Percentiles rank a stretch among this genome's conserved stretches.
phyloP scores from a whole-genome alignment of 139 green algal genomes.

The Volvox reticuliferus region DNA sequence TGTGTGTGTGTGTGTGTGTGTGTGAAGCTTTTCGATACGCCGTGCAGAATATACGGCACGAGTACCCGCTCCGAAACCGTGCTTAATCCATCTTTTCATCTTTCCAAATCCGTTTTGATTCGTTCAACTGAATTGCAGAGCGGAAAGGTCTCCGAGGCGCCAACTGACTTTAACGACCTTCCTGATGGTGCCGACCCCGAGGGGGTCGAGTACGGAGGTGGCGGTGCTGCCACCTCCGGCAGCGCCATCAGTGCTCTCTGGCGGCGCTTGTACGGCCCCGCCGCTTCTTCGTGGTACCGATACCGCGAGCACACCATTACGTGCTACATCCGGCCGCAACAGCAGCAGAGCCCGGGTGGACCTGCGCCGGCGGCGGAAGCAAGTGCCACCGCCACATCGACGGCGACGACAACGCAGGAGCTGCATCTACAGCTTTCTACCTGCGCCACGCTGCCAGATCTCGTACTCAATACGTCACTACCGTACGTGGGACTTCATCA shows the following conservation, averaged over 20 bases:
- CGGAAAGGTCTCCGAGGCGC: neutral
- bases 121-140: too few species aligned
- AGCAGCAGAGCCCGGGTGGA: neutral
- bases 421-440: constrained; percentile 66
- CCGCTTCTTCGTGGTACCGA: constrained; percentile 48
- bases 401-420: constrained; percentile 28
- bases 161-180: too few species aligned
- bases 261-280: neutral
- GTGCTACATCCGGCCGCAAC: constrained; percentile 57
- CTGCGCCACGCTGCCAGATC: constrained; percentile 67
- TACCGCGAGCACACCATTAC: constrained; percentile 51
- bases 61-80: too few species aligned
- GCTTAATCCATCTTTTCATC: too few species aligned
- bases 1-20: too few species aligned
- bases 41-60: too few species aligned
- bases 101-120: too few species aligned
- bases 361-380: neutral
- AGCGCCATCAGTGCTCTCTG: neutral
- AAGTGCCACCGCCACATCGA: too few species aligned
- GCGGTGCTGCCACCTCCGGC: neutral
- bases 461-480: constrained; percentile 53
- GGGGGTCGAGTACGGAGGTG: neutral
- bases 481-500: constrained; percentile 38
- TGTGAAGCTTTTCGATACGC: too few species aligned
- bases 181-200: neutral